Evolutionary conservation across 805 yeast species (phyloP), one percentile per base, ranked within the genome.

Genomic region (Groenewaldozyma salmanticensis): DNA sequence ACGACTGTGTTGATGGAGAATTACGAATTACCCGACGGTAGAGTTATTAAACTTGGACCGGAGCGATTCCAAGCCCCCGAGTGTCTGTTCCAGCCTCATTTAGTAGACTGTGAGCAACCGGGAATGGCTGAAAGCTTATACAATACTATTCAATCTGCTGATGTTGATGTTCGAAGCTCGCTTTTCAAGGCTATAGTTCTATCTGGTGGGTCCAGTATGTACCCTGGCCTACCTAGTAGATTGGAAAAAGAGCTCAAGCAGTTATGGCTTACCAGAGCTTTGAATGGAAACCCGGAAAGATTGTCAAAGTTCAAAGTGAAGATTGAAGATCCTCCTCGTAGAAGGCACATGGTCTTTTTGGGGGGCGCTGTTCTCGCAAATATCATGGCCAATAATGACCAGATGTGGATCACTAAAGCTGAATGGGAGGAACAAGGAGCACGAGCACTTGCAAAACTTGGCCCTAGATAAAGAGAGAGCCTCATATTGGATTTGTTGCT

Each of bases 341-440:
- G 98, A 71, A 82, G 88, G 61, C 96, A 92, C 64, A 90, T 92
- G 96, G 98, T 92, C 27, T 92, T 92, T 65, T 79, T 90, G 51
- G 98, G 98, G 53, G 98, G 98, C 54, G 97, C 97, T 3, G 97
- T 92, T 17, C 72, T 92, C 59, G 97, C 98, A 27, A 86, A 83
- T 59, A 90, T 92, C 52, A 92, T 92, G 97, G 94, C 94, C 36
- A 96, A 88, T 61, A 92, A 90, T 63, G 96, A 88, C 51, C 96
- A 88, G 58, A 84, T 92, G 95, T 92, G 98, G 98, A 76, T 92
- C 52, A 71, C 85, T 40, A 88, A 83, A 60, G 86, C 82, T 60
- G 98, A 92, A 66, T 92, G 97, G 97, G 92, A 86, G 61, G 98
- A 92, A 68, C 86, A 82, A 57, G 98, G 98, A 24, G 75, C 95